Percentiles rank a stretch among this genome's conserved stretches.
These are phyloP conservation scores for Carallia pectinifolia DNA, from an alignment of 345 rosid genomes.

Conservation along the genomic window DNA sequence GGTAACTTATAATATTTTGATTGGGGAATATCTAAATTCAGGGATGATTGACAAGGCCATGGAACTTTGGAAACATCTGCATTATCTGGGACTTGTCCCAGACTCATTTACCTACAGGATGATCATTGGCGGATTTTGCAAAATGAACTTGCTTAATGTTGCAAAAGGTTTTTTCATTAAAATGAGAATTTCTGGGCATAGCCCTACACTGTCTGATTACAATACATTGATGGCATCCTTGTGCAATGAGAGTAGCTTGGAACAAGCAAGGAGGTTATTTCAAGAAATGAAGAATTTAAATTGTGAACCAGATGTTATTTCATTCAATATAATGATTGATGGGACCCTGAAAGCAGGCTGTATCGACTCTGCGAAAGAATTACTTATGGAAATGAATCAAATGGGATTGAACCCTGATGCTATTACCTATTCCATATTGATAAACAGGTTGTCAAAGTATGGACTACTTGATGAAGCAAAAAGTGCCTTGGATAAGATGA, in stretches of 20 bases:
- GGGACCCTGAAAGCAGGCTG: constrained; percentile 57
- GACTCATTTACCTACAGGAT: constrained; percentile 46
- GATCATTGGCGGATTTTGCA: constrained; percentile 57
- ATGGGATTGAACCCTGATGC: constrained; percentile 53
- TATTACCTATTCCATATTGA: constrained; percentile 50
- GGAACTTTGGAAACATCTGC: constrained; percentile 55
- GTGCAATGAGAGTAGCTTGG: constrained; percentile 62
- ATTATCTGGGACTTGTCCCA: constrained; percentile 41
- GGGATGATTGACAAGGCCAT: constrained; percentile 47
- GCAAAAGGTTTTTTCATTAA: constrained; percentile 60
- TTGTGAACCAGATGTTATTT: constrained; percentile 36
- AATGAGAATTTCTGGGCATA: constrained; percentile 38
- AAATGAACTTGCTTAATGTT: constrained; percentile 45
- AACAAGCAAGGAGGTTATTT: constrained; percentile 62
- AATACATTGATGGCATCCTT: constrained; percentile 50
- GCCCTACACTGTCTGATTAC: constrained; percentile 44
- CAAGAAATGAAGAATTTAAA: constrained; percentile 39
- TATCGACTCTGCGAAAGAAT: constrained; percentile 44
- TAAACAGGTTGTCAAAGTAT: constrained; percentile 54
- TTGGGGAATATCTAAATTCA: constrained; percentile 43
- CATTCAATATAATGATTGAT: constrained; percentile 61
- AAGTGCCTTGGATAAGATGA: constrained; percentile 49
- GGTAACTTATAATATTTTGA: constrained; percentile 45
- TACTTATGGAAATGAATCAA: constrained; percentile 45
- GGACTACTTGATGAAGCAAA: constrained; percentile 57